Evolutionary conservation across 1,139 yeast genomes (phyloP).

Genomic region (Candida smagusa): DNA sequence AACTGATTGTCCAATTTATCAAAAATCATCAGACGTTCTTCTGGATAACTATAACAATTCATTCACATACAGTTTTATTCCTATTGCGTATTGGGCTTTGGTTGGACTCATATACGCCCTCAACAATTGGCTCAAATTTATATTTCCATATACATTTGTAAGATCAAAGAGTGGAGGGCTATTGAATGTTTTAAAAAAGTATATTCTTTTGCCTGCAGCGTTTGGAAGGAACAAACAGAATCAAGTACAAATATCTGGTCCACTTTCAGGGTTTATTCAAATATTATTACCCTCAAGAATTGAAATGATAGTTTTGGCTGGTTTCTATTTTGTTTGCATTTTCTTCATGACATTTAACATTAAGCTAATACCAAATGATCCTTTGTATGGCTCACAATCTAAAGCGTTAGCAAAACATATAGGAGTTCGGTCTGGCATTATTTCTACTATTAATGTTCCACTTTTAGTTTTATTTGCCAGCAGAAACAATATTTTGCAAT

Average conservation of each 20-base stretch:
- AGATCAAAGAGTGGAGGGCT: conserved; percentile 4
- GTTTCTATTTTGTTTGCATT: conserved; percentile 14
- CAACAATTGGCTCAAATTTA: conserved; percentile 12
- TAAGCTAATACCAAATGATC: conserved; percentile 5
- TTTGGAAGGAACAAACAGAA: conserved; percentile 18
- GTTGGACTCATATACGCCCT: conserved; percentile 11
- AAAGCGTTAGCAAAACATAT: conserved; percentile 9
- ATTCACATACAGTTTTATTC: conserved; percentile 10
- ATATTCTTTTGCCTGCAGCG: conserved; percentile 32
- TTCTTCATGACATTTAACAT: conserved; percentile 10
- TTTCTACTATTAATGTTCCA: conserved; percentile 21
- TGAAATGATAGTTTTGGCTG: conserved; percentile 16
- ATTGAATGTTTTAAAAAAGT: conserved; percentile 10
- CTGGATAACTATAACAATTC: conserved; percentile 15
- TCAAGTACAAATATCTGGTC: conserved; percentile 3
- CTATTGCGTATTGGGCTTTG: conserved; percentile 12
- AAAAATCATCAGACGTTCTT: conserved; percentile 2
- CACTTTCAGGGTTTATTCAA: conserved; percentile 5
- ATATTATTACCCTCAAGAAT: conserved; percentile 20
- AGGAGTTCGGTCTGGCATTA: conserved; percentile 32
- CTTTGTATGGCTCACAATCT: conserved; percentile 5
- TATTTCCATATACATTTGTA: conserved; percentile 11
- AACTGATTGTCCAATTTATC: neutral
- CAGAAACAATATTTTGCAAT: conserved; percentile 37
- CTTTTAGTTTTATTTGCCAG: conserved; percentile 34